Evolutionary conservation across 352 stramenopile species (phyloP).

Genomic region (Phytopythium vexans): DNA sequence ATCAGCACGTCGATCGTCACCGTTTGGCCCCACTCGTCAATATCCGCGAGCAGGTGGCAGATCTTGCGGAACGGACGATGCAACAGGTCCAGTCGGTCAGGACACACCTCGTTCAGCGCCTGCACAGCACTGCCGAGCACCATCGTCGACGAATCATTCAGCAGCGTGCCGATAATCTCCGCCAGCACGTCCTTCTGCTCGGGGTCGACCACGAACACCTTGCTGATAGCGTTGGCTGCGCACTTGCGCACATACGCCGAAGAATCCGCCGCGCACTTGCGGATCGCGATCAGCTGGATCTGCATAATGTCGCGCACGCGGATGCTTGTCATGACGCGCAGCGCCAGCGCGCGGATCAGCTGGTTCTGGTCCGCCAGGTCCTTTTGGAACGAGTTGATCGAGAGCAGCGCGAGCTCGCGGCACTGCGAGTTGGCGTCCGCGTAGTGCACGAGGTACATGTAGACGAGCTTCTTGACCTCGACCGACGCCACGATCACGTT

Average conservation of each 20-base stretch:
- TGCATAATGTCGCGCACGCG: conserved; percentile 98
- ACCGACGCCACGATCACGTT: conserved; percentile 94
- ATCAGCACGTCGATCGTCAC: conserved; percentile 92
- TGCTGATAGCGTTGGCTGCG: conserved; percentile 94
- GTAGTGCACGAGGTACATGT: conserved; percentile 99
- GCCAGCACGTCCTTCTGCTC: conserved; percentile 89
- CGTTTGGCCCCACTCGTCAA: conserved; percentile 99
- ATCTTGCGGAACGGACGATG: conserved; percentile 96
- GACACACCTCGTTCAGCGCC: conserved; percentile 96
- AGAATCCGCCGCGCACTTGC: conserved; percentile 89
- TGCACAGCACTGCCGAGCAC: conserved; percentile 95
- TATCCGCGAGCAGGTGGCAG: conserved; percentile 97
- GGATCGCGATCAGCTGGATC: conserved; percentile 97
- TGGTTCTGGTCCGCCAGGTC: conserved; percentile 95
- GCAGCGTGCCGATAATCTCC: conserved; percentile 92
- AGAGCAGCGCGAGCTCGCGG: conserved; percentile 95
- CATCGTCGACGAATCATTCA: conserved; percentile 96
- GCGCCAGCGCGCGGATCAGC: conserved; percentile 90
- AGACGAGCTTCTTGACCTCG: conserved; percentile 99
- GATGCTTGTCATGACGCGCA: conserved; percentile 97
- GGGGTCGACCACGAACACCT: conserved; percentile 90
- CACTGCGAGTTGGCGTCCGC: conserved; percentile 94
- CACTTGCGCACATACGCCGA: conserved; percentile 98
- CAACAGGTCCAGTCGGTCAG: conserved; percentile 92
- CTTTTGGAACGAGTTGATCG: conserved; percentile 99